A percentile compares a stretch with the other conserved stretches of the same genome.
Evolutionary conservation across 352 stramenopile genomes (phyloP).

Genomic region (Phytophthora pluvialis): DNA sequence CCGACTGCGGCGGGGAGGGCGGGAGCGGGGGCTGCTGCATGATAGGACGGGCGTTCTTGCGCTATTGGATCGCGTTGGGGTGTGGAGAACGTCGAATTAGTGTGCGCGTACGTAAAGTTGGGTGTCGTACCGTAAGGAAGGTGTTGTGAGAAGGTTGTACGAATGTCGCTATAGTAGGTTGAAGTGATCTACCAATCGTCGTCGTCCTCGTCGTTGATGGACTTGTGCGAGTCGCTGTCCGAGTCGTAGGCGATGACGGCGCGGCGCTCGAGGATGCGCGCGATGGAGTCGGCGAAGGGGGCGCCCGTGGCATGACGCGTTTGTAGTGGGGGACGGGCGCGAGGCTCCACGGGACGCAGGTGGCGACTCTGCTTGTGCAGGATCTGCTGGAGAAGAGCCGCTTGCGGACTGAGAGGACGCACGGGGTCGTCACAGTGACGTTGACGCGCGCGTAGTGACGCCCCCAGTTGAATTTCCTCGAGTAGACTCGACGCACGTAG

Average conservation of each 20-base stretch:
- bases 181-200: constrained; percentile 40
- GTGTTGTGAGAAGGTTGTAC: constrained; percentile 3
- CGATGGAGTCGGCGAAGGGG: constrained; percentile 65
- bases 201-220: constrained; percentile 7
- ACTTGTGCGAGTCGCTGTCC: constrained; percentile 45
- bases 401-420: constrained; percentile 24
- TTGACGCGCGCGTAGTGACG: constrained; percentile 26
- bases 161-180: constrained; percentile 7
- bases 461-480: constrained; percentile 45
- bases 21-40: constrained; percentile 44
- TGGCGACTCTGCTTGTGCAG: constrained; percentile 52
- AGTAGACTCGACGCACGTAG: constrained; percentile 22
- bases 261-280: constrained; percentile 65
- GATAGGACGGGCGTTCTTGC: too few species aligned
- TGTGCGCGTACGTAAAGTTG: background rate
- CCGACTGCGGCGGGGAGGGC: constrained; percentile 20
- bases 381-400: constrained; percentile 60
- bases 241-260: constrained; percentile 68
- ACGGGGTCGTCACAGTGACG: constrained; percentile 8
- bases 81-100: constrained; percentile 1
- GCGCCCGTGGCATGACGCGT: constrained; percentile 9
- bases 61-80: constrained; percentile 10
- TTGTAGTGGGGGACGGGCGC: constrained; percentile 10
- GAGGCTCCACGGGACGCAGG: constrained; percentile 44
- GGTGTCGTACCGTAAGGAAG: too few species aligned